Percentiles rank a stretch among this genome's conserved stretches.
Evolutionary conservation across 129 eudicot genomes (phyloP).

Genomic region (Tagetes patula): DNA sequence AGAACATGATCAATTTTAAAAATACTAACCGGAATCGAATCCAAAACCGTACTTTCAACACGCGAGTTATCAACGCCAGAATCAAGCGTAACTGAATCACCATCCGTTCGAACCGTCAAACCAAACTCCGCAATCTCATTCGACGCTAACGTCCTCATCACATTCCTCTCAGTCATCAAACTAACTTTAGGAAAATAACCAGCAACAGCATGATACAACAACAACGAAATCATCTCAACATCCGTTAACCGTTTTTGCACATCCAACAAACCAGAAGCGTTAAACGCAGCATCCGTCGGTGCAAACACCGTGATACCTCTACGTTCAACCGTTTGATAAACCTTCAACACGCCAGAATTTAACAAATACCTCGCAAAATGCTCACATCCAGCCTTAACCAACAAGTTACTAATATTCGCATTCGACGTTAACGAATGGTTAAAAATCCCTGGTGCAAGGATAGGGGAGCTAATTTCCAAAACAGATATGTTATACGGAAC

Average conservation of each 20-base stretch:
- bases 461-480: constrained; percentile 60
- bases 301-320: constrained; percentile 75
- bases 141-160: constrained; percentile 59
- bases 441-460: constrained; percentile 43
- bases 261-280: constrained; percentile 51
- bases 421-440: constrained; percentile 15
- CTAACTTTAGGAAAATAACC: constrained; percentile 50
- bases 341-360: constrained; percentile 51
- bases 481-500: constrained; percentile 75
- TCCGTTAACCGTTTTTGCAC: constrained; percentile 39
- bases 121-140: constrained; percentile 53
- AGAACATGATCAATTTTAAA: constrained; percentile 64
- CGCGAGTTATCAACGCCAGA: constrained; percentile 59
- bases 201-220: constrained; percentile 65
- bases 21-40: constrained; percentile 55
- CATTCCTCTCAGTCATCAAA: constrained; percentile 40
- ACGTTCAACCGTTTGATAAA: constrained; percentile 37
- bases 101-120: constrained; percentile 35
- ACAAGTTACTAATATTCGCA: constrained; percentile 44
- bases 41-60: constrained; percentile 47
- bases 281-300: constrained; percentile 75
- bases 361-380: constrained; percentile 47
- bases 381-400: constrained; percentile 66
- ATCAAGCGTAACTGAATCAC: constrained; percentile 53
- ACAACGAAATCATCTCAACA: constrained; percentile 58